Base-by-base conservation (phyloP, 306 rosid genomes). In the Cucurbita maxima region DNA sequence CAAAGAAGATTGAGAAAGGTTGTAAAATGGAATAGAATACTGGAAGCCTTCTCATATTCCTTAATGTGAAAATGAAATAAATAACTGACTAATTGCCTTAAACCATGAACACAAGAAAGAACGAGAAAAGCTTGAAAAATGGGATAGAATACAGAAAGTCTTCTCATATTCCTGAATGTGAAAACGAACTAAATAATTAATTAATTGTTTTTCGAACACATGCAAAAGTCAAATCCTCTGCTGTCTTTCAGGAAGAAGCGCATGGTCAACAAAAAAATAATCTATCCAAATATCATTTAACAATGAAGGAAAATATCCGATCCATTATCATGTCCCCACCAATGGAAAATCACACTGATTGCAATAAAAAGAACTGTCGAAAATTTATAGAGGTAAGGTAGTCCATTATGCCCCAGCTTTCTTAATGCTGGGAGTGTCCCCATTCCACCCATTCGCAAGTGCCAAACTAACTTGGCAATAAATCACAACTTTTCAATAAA, bases 281-380 rank as follows among this genome's bases (percentile, higher is more conserved):
- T 55, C 41, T 45, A 73, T 13, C 12, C 48, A 58, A 57, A 62
- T 11, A 75, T 11, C 30, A 69, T 77, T 77, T 8, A 81, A 84
- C 75, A 77, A 79, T 66, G 77, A 79, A 77, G 76, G 74, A 75
- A 82, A 77, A 47, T 56, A 18, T 54, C 7, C 7, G 20, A 9
- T 57, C 51, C 81, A 76, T 74, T 76, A 79, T 62, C 78, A 30
- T 30, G 81, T 41, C 77, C 69, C 58, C n/a, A 67, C 1, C 45
- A 25, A 68, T 22, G 54, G 0, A 60, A 2, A 37, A 60, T 38
- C 63, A 58, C 7, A 58, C 14, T 13, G 40, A 58, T 2, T 22
- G 36, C 40, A 22, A 63, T 41, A 4, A 6, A 64, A 41, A 64
- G 36, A 64, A 43, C 8, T 45, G 13, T 12, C 10, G 16, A 2